Evolutionary conservation across 805 yeast genomes (phyloP), one percentile per base, ranked within the genome.

Genomic region (Wickerhamia fluorescens): DNA sequence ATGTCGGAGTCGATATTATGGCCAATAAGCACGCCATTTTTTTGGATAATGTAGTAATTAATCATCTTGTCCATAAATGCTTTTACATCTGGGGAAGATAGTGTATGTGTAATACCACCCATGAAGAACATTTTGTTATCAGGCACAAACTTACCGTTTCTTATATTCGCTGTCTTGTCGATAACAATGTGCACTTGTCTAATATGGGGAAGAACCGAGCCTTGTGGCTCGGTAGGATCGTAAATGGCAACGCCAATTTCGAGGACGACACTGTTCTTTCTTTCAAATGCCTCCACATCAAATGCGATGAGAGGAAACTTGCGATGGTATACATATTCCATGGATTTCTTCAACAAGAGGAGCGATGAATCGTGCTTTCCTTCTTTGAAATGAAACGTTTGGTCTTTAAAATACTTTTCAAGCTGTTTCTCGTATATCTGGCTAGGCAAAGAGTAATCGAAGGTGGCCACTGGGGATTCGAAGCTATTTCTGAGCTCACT

Each of bases 211-310:
- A 35, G 17, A 7, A 34, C 22, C 35, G 41, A 37, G 25, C 34
- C 27, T 28, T 36, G 31, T 30, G 16, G 42, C 23, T 30, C 33
- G 15, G 22, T 25, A 7, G 54, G 50, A 24, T 50, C 56, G 29
- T 47, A 47, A 11, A 50, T 35, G 10, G 48, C 40, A 5, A 49
- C 26, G 5, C 56, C 56, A 13, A 50, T 40, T 29, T 50, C 56
- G 9, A 54, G 49, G 20, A 50, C 36, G 14, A 35, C 33, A 7
- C 14, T 28, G 11, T 30, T 36, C 10, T 25, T 20, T 14, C 36
- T 20, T 22, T 50, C 56, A 27, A 37, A 47, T 7, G 54, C 54
- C 37, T 50, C 56, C n/a, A 50, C 44, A 25, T 50, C 56, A 10
- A 50, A 34, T n/a, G 50, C 36, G 14, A 50, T 48, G 17, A 50